Percentiles rank a stretch among this genome's conserved stretches.
Conservation (phyloP, 2,329 filamentous ascomycete species). For the Microcyclospora tardicrescens region DNA sequence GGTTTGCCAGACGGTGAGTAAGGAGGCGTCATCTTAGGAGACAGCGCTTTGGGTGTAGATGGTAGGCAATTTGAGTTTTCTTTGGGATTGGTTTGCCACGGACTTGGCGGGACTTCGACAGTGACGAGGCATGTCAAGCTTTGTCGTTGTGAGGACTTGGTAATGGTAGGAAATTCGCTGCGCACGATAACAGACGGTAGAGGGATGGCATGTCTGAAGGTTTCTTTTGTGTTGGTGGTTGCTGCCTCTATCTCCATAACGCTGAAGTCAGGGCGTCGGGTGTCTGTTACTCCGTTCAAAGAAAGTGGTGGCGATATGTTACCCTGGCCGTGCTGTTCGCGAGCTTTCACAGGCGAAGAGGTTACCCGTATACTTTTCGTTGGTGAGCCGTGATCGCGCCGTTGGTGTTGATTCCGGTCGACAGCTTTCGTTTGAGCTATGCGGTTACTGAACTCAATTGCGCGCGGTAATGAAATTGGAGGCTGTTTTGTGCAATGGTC, state of each 20-base stretch:
- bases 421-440: slow-evolving; percentile 7
- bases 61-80: slow-evolving; percentile 21
- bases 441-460: slow-evolving; percentile 6
- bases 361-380: slow-evolving; percentile 4
- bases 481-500: slow-evolving; percentile 17
- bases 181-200: slow-evolving; percentile 84
- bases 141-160: slow-evolving; percentile 82
- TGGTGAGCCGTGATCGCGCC: slow-evolving; percentile 15
- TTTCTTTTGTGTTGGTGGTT: slow-evolving; percentile 57
- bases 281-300: slow-evolving; percentile 37
- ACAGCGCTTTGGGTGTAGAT: slow-evolving; percentile 35
- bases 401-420: no score
- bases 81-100: slow-evolving; percentile 51
- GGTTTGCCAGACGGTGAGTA: slow-evolving; percentile 5
- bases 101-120: slow-evolving; percentile 82
- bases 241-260: slow-evolving; percentile 90
- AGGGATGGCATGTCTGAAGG: slow-evolving; percentile 73
- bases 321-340: slow-evolving; percentile 54
- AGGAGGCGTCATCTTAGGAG: slow-evolving; percentile 43
- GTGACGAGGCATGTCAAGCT: slow-evolving; percentile 88
- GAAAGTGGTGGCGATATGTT: no score
- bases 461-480: not conserved
- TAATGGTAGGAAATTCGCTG: slow-evolving; percentile 93
- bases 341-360: slow-evolving; percentile 12
- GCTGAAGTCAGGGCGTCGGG: slow-evolving; percentile 84